These are phyloP conservation scores for Hymenotorrendiella dingleyae DNA, from an alignment of 2,329 filamentous ascomycete species.

Conservation along the genomic window DNA sequence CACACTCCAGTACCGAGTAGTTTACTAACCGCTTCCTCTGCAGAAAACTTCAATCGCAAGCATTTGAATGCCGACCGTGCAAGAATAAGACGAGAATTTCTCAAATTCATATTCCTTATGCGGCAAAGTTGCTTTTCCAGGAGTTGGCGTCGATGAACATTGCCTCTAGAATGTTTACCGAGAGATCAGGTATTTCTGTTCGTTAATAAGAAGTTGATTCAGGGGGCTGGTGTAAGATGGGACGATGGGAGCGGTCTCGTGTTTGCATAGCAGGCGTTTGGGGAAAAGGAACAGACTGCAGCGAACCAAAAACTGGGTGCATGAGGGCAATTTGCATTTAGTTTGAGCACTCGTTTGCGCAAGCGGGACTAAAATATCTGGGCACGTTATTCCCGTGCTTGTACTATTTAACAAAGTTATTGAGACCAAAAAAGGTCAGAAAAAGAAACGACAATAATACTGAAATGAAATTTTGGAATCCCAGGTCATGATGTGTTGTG, in stretches of 20 bases:
- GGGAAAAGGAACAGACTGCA: conserved; percentile 20
- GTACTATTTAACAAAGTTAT: conserved; percentile 11
- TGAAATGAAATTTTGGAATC: conserved; percentile 1
- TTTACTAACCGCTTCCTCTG: conserved; percentile 33
- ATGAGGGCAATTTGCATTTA: conserved; percentile 7
- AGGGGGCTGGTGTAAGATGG: conserved; percentile 13
- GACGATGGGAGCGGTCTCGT: conserved; percentile 8
- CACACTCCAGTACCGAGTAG: neutral
- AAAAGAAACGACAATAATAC: conserved; percentile 5
- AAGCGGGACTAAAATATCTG: conserved; percentile 7
- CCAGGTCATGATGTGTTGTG: neutral
- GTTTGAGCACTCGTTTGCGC: neutral
- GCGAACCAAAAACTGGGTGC: conserved; percentile 7
- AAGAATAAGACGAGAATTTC: conserved; percentile 99
- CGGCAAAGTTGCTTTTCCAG: conserved; percentile 96
- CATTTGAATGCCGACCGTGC: conserved; percentile 94
- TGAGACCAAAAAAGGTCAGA: neutral
- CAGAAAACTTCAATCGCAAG: conserved; percentile 89
- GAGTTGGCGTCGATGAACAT: conserved; percentile 98
- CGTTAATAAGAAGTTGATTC: conserved; percentile 48
- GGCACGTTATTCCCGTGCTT: conserved; percentile 7
- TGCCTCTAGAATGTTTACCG: conserved; percentile 93
- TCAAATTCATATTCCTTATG: conserved; percentile 95
- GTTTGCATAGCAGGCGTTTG: conserved; percentile 29
- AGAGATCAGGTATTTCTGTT: conserved; percentile 68